These are phyloP conservation scores for Uronychia setigera DNA, from an alignment of 73 alveolate genomes.

Conservation along the genomic window DNA sequence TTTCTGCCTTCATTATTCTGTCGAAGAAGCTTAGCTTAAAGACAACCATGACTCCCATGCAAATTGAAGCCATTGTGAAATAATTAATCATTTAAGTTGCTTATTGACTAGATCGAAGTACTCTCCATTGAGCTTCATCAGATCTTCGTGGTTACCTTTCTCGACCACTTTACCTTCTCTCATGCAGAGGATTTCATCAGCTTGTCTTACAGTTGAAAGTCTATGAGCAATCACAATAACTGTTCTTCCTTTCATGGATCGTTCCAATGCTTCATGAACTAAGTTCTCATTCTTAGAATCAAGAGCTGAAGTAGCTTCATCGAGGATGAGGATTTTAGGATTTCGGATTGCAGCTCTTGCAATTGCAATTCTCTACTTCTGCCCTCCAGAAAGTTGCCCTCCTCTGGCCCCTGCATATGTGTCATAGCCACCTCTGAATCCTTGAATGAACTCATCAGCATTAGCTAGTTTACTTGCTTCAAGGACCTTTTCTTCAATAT, in stretches of 20 bases:
- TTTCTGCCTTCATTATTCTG: no score
- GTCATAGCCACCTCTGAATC: neutral
- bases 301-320: conserved; percentile 67
- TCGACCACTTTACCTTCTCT: conserved; percentile 76
- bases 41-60: no score
- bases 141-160: conserved; percentile 77
- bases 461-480: conserved; percentile 73
- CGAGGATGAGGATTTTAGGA: conserved; percentile 51
- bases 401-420: conserved; percentile 52
- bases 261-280: conserved; percentile 68
- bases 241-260: conserved; percentile 73
- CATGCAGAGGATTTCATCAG: conserved; percentile 68
- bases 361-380: conserved; percentile 57
- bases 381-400: conserved; percentile 61
- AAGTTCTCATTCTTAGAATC: conserved; percentile 46
- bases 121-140: conserved; percentile 58
- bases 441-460: conserved; percentile 43
- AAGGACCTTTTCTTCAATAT: conserved; percentile 62
- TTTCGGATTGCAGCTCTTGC: conserved; percentile 57
- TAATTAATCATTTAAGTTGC: no score
- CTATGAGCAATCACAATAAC: conserved; percentile 80
- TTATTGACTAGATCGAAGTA: no score
- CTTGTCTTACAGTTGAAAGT: conserved; percentile 60
- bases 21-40: no score
- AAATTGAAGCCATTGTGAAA: no score